A percentile compares a stretch with the other conserved stretches of the same genome.
Evolutionary conservation across 2,329 filamentous ascomycete species (phyloP).

Genomic region (Rutstroemia sydowiana): DNA sequence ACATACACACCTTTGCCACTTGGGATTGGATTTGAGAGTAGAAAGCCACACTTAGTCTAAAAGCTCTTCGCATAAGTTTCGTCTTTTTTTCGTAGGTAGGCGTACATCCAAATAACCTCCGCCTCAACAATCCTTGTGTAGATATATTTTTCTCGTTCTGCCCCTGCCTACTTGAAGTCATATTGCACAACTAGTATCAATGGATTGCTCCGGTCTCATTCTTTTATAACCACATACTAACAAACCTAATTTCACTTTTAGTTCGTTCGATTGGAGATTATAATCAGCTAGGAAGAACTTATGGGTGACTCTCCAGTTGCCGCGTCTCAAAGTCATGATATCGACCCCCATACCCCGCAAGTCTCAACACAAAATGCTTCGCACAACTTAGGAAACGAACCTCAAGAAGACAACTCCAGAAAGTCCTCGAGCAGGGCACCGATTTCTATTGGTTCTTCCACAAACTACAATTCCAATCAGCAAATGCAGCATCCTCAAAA

Average conservation of each 20-base stretch:
- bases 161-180: background rate
- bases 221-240: background rate
- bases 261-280: background rate
- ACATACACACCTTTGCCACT: background rate
- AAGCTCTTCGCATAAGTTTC: background rate
- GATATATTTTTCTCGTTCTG: background rate
- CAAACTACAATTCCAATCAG: constrained; percentile 10
- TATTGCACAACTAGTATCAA: background rate
- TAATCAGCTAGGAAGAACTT: background rate
- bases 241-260: background rate
- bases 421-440: constrained; percentile 1
- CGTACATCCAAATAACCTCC: too few relatives aligned
- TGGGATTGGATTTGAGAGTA: background rate
- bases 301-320: constrained; percentile 9
- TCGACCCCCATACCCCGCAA: constrained; percentile 1
- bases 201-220: background rate
- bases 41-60: background rate
- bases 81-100: too few relatives aligned
- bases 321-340: constrained; percentile 4
- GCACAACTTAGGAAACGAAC: constrained; percentile 12
- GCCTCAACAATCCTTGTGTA: background rate
- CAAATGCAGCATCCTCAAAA: constrained; percentile 3
- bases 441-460: background rate
- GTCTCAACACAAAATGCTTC: constrained; percentile 3
- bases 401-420: constrained; percentile 1